Conservation (phyloP, 2,329 filamentous ascomycete genomes). For the Boeremia exigua region DNA sequence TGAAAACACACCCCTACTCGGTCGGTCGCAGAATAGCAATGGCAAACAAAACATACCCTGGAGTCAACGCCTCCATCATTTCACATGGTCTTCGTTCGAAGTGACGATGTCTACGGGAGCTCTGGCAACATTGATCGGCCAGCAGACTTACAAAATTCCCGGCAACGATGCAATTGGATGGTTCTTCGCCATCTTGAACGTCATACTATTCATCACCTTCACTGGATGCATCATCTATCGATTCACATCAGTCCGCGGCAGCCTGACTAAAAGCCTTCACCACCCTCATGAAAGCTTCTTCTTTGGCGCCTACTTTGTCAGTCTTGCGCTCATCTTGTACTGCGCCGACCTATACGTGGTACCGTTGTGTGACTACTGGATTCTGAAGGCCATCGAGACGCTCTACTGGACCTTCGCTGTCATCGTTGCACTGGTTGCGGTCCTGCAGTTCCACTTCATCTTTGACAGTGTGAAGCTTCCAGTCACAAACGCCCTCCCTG, state of each 20-base stretch:
- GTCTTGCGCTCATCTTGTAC: constrained; percentile 56
- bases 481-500: constrained; percentile 49
- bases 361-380: constrained; percentile 60
- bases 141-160: constrained; percentile 64
- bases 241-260: constrained; percentile 59
- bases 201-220: constrained; percentile 66
- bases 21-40: constrained; percentile 7
- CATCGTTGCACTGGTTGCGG: constrained; percentile 56
- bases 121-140: constrained; percentile 65
- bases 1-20: constrained; percentile 8
- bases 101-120: constrained; percentile 77
- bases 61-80: constrained; percentile 31
- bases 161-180: constrained; percentile 69
- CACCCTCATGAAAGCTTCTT: constrained; percentile 74
- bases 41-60: constrained; percentile 21
- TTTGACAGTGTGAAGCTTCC: constrained; percentile 76
- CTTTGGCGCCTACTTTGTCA: constrained; percentile 72
- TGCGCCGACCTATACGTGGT: constrained; percentile 66
- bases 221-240: constrained; percentile 64
- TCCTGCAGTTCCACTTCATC: constrained; percentile 98
- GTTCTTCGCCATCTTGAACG: constrained; percentile 70
- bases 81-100: constrained; percentile 70
- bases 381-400: constrained; percentile 64
- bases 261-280: constrained; percentile 61
- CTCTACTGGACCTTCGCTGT: constrained; percentile 74